A percentile compares a stretch with the other conserved stretches of the same genome.
Evolutionary conservation across 2,329 filamentous ascomycete genomes (phyloP).

Genomic region (Hortaea werneckii): DNA sequence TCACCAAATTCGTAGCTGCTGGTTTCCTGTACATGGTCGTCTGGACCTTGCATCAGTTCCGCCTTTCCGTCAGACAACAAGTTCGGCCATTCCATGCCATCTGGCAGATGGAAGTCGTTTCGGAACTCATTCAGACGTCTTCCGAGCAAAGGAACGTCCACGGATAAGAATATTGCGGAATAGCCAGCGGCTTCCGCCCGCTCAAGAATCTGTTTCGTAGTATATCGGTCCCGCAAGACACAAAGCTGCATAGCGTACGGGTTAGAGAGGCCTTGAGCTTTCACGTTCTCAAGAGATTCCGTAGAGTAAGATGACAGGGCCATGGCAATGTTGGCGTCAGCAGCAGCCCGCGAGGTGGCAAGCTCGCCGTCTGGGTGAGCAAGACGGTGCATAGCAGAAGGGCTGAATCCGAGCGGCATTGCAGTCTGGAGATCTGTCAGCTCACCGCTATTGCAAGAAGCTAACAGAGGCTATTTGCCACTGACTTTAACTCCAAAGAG

Average conservation of each 20-base stretch:
- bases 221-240: conserved; percentile 41
- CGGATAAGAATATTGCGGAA: conserved; percentile 45
- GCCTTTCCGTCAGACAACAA: conserved; percentile 15
- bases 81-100: conserved; percentile 20
- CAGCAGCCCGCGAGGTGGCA: background rate
- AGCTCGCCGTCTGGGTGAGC: background rate
- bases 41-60: conserved; percentile 20
- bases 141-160: conserved; percentile 46
- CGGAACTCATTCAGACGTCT: conserved; percentile 44
- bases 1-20: too few species aligned
- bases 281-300: conserved; percentile 28
- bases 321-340: background rate
- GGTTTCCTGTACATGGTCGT: conserved; percentile 18
- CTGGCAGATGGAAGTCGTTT: conserved; percentile 37
- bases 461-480: too few species aligned
- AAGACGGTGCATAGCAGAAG: too few species aligned
- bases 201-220: conserved; percentile 30
- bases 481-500: too few species aligned
- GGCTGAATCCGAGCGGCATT: too few species aligned
- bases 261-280: conserved; percentile 23
- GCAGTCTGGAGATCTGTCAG: too few species aligned
- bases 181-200: conserved; percentile 32
- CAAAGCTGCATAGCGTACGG: conserved; percentile 47
- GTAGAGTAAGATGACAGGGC: conserved; percentile 35
- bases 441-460: too few species aligned